Conservation (phyloP, 2,329 filamentous ascomycete genomes). For the Macroventuria anomochaeta region DNA sequence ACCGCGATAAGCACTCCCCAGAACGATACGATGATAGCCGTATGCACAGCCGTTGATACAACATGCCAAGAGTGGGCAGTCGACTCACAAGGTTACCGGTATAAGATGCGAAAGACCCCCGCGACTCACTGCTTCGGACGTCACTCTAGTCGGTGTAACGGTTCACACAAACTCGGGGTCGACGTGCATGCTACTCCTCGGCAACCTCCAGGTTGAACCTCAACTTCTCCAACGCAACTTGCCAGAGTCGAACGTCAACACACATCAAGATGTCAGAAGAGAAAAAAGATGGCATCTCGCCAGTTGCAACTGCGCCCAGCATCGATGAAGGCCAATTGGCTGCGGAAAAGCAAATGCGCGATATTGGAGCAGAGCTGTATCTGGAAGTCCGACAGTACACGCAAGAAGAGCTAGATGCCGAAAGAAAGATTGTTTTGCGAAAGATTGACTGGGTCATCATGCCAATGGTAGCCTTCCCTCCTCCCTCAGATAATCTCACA, state of each 20-base stretch:
- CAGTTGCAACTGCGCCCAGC: constrained; percentile 29
- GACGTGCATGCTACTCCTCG: not conserved
- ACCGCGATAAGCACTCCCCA: constrained; percentile 23
- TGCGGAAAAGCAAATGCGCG: constrained; percentile 47
- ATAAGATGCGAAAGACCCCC: constrained; percentile 3
- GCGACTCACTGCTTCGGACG: not conserved
- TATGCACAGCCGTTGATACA: constrained; percentile 15
- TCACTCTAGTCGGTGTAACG: not conserved
- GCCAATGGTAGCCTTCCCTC: constrained; percentile 49
- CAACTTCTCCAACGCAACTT: not conserved
- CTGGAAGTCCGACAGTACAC: constrained; percentile 54
- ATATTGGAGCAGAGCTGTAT: constrained; percentile 56
- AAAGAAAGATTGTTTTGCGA: constrained; percentile 51
- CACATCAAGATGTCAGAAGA: constrained; percentile 31
- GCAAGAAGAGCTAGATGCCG: constrained; percentile 52
- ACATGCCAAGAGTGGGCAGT: constrained; percentile 12
- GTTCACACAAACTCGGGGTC: not conserved
- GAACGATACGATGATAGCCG: constrained; percentile 19
- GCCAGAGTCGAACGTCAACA: not conserved
- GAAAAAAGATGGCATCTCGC: constrained; percentile 31
- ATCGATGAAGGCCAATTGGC: constrained; percentile 38
- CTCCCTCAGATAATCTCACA: too few species aligned
- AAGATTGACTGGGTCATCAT: constrained; percentile 57
- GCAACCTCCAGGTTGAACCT: not conserved
- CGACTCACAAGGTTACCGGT: not conserved